phyloP scores from a whole-genome alignment of 2,329 filamentous ascomycete genomes.

The Clonostachys sp. region DNA sequence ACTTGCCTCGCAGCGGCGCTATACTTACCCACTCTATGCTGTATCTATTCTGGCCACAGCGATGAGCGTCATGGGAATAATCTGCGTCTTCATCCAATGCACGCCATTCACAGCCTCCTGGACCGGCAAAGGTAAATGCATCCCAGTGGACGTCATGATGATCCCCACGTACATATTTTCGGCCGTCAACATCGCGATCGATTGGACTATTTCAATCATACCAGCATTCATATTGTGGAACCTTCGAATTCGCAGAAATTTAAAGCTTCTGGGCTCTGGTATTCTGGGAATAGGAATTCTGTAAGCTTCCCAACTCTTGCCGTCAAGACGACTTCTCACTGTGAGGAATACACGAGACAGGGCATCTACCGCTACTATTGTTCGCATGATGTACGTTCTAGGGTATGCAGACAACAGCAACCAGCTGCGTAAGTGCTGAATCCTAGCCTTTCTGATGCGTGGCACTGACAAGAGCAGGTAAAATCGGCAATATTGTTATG shows the following conservation, averaged over 20 bases:
- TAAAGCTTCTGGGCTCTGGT: conserved; percentile 1
- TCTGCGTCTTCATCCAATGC: conserved; percentile 6
- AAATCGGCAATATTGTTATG: conserved; percentile 11
- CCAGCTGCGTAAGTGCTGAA: neutral
- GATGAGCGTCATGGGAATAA: conserved; percentile 1
- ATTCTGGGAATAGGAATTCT: conserved; percentile 5
- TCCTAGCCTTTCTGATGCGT: neutral
- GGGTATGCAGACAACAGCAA: conserved; percentile 3
- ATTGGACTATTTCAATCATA: conserved; percentile 13
- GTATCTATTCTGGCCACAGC: neutral
- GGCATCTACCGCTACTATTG: conserved; percentile 9
- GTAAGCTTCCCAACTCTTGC: neutral
- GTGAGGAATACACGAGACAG: neutral
- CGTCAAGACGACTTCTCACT: neutral
- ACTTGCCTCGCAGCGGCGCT: conserved; percentile 3
- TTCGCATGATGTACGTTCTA: conserved; percentile 9
- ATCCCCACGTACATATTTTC: conserved; percentile 20
- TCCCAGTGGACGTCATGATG: conserved; percentile 10
- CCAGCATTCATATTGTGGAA: conserved; percentile 10
- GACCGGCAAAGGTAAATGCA: conserved; percentile 10
- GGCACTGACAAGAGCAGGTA: conserved; percentile 2
- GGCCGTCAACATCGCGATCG: conserved; percentile 18
- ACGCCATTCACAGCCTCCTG: conserved; percentile 7
- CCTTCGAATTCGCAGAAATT: conserved; percentile 5
- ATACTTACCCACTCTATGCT: neutral